Evolutionary conservation across 192 early-diverging fungal species (phyloP).

Genomic region (Dissophora globulifera): DNA sequence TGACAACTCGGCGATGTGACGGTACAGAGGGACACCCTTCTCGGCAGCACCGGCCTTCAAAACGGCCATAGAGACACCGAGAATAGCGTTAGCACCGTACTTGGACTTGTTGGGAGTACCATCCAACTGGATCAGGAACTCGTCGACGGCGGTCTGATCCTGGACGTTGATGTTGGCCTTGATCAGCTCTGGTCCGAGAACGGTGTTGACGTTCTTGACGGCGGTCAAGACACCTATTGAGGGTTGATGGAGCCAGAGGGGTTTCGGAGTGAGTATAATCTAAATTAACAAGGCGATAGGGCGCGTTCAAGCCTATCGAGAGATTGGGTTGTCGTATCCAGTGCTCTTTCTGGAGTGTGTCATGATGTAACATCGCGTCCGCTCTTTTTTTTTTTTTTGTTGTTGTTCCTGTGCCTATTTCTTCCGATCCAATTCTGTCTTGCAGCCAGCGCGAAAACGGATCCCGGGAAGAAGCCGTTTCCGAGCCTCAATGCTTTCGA

Average conservation of each 20-base stretch:
- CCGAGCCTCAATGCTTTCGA: too few species aligned
- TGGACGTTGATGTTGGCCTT: conserved; percentile 83
- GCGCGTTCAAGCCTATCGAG: too few species aligned
- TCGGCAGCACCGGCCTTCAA: conserved; percentile 94
- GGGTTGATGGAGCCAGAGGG: too few species aligned
- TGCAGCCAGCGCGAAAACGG: too few species aligned
- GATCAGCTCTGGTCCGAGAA: conserved; percentile 87
- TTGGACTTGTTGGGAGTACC: conserved; percentile 96
- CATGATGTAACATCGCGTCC: too few species aligned
- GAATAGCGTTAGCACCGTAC: conserved; percentile 97
- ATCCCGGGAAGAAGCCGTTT: too few species aligned
- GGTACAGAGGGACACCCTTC: conserved; percentile 95
- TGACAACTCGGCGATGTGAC: conserved; percentile 92
- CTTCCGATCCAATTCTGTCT: conserved; percentile 14
- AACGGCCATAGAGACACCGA: conserved; percentile 98
- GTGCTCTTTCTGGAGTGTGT: too few species aligned
- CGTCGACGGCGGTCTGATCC: conserved; percentile 90
- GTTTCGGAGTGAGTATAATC: too few species aligned
- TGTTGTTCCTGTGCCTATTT: conserved; percentile 11
- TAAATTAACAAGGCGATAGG: too few species aligned
- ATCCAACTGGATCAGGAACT: conserved; percentile 92
- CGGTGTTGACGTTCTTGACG: conserved; percentile 90
- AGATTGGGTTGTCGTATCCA: too few species aligned
- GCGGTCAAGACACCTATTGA: conserved; percentile 86
- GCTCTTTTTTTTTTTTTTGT: neutral